A percentile compares a stretch with the other conserved stretches of the same genome.
These are phyloP conservation scores for Globisporangium parvum DNA, from an alignment of 352 stramenopile genomes.

Conservation along the genomic window DNA sequence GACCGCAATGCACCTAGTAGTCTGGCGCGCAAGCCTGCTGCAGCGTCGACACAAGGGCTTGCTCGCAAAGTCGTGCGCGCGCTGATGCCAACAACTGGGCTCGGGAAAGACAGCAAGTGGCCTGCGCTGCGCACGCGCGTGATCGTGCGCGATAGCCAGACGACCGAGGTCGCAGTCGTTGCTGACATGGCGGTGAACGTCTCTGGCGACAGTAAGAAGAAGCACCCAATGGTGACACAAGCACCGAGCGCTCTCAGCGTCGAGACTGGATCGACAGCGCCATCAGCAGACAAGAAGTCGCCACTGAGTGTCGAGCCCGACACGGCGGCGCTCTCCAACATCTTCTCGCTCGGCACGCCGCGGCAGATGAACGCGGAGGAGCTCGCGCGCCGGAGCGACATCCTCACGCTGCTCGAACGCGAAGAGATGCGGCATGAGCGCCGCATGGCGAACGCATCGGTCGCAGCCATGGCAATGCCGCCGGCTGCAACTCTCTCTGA, in stretches of 20 bases:
- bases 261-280: not conserved
- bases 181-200: conserved; percentile 1
- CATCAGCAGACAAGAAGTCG: conserved; percentile 2
- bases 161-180: conserved; percentile 1
- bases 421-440: conserved; percentile 22
- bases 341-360: conserved; percentile 55
- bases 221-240: not conserved
- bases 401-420: conserved; percentile 40
- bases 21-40: conserved; percentile 8
- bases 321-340: conserved; percentile 37
- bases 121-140: conserved; percentile 9
- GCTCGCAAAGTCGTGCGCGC: conserved; percentile 14
- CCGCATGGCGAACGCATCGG: conserved; percentile 23
- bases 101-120: conserved; percentile 13
- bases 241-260: not conserved
- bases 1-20: conserved; percentile 16
- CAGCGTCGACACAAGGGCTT: conserved; percentile 2
- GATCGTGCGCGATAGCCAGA: not conserved
- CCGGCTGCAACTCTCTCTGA: conserved; percentile 10
- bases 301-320: conserved; percentile 14
- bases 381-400: conserved; percentile 39
- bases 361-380: conserved; percentile 41
- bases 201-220: conserved; percentile 6
- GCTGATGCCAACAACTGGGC: conserved; percentile 9
- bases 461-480: conserved; percentile 26